These are phyloP conservation scores for Artemisia argyi DNA, from an alignment of 129 eudicot genomes.

Conservation along the genomic window DNA sequence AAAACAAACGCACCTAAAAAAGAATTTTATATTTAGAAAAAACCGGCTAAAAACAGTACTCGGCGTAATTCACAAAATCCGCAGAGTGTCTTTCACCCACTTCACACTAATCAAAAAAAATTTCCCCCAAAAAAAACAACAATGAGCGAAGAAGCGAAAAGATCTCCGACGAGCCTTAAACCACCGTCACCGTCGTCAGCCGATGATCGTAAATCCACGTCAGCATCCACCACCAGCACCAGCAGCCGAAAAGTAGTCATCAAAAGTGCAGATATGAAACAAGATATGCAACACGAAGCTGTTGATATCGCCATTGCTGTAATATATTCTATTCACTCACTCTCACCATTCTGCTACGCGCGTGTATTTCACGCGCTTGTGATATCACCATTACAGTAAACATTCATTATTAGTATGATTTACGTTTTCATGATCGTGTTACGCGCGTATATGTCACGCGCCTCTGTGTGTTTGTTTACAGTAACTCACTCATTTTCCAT, in stretches of 20 bases:
- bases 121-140: not conserved
- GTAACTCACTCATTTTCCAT: too few species aligned
- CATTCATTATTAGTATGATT: too few species aligned
- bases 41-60: too few species aligned
- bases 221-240: conserved; percentile 37
- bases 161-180: conserved; percentile 40
- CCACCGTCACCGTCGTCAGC: conserved; percentile 23
- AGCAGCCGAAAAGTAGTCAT: conserved; percentile 59
- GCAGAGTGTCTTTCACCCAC: not conserved
- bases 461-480: too few species aligned
- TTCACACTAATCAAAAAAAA: conserved; percentile 3
- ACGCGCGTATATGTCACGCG: not conserved
- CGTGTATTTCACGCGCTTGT: not conserved
- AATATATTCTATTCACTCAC: conserved; percentile 15
- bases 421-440: too few species aligned
- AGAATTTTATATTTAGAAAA: too few species aligned
- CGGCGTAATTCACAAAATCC: not conserved
- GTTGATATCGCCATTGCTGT: conserved; percentile 84
- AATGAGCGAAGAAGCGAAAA: conserved; percentile 81
- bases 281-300: conserved; percentile 85
- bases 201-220: conserved; percentile 58
- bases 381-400: too few species aligned
- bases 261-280: conserved; percentile 95
- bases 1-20: too few species aligned
- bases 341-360: not conserved